These are phyloP conservation scores for Phialocephala subalpina DNA, from an alignment of 2,329 filamentous ascomycete species.

Conservation along the genomic window DNA sequence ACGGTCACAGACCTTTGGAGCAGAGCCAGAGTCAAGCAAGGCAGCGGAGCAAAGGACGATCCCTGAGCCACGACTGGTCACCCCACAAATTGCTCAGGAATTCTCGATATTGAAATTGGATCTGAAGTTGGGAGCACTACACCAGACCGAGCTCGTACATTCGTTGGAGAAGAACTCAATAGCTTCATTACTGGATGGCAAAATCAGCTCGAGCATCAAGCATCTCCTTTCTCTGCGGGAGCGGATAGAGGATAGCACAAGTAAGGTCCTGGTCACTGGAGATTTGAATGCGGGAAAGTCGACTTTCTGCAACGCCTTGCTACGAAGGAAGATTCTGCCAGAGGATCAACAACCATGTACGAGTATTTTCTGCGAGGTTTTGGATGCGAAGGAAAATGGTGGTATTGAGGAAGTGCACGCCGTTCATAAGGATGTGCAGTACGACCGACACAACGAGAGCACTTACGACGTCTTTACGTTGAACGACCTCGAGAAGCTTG, in stretches of 20 bases:
- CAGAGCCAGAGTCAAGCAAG: constrained; percentile 76
- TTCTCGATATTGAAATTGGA: constrained; percentile 97
- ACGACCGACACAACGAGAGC: constrained; percentile 90
- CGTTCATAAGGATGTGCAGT: constrained; percentile 80
- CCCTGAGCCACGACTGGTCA: constrained; percentile 83
- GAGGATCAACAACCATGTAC: constrained; percentile 99
- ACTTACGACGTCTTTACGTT: constrained; percentile 90
- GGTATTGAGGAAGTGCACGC: constrained; percentile 96
- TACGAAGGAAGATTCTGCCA: constrained; percentile 90
- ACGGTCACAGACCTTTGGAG: constrained; percentile 78
- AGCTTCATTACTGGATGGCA: constrained; percentile 88
- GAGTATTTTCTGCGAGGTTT: constrained; percentile 96
- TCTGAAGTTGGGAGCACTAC: constrained; percentile 84
- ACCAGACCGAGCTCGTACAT: constrained; percentile 91
- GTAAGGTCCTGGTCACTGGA: constrained; percentile 95
- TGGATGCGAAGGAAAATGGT: constrained; percentile 90
- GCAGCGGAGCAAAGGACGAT: constrained; percentile 67
- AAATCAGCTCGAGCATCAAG: constrained; percentile 92
- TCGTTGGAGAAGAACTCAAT: constrained; percentile 93
- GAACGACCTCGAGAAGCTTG: constrained; percentile 83
- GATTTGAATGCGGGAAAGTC: constrained; percentile 98
- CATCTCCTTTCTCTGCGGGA: constrained; percentile 88
- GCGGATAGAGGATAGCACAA: constrained; percentile 95
- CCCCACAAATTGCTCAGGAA: constrained; percentile 92
- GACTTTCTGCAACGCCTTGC: constrained; percentile 96